phyloP scores from a whole-genome alignment of 73 alveolate species.

The Breviolum minutum region DNA sequence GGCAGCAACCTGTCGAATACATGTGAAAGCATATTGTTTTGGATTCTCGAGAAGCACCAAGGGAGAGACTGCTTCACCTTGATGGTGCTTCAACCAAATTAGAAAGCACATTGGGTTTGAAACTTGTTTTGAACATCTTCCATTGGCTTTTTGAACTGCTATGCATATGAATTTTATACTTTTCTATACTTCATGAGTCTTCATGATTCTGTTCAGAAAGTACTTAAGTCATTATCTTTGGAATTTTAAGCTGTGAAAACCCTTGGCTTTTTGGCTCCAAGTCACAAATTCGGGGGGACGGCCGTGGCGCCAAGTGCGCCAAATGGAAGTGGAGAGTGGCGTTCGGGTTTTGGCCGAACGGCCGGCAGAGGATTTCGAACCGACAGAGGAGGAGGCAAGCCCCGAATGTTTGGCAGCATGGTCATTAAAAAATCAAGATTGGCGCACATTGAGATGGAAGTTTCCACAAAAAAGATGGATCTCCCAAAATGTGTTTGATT shows the following conservation, averaged over 20 bases:
- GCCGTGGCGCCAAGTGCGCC: background rate
- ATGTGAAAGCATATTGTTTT: too few relatives aligned
- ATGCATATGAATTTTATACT: background rate
- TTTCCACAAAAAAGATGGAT: too few relatives aligned
- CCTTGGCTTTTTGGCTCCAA: background rate
- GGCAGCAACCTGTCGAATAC: too few relatives aligned
- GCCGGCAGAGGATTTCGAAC: constrained; percentile 90
- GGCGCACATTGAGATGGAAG: too few relatives aligned
- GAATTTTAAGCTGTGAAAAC: background rate
- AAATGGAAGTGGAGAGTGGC: constrained; percentile 78
- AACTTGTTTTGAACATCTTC: too few relatives aligned
- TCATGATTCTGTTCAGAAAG: background rate
- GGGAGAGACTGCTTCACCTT: too few relatives aligned
- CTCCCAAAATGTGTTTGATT: too few relatives aligned
- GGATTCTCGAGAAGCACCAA: too few relatives aligned
- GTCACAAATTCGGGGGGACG: too few relatives aligned
- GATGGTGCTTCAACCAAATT: too few relatives aligned
- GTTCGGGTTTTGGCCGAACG: constrained; percentile 82
- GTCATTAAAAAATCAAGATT: background rate
- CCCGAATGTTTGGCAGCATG: background rate
- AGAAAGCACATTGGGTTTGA: too few relatives aligned
- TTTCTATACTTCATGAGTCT: background rate
- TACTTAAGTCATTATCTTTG: background rate
- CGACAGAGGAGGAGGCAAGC: constrained; percentile 67
- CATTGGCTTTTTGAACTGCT: too few relatives aligned